Evolutionary conservation across 176 grass and related monocot species (phyloP), one percentile per base, ranked within the genome.

Genomic region (Paspalum notatum): DNA sequence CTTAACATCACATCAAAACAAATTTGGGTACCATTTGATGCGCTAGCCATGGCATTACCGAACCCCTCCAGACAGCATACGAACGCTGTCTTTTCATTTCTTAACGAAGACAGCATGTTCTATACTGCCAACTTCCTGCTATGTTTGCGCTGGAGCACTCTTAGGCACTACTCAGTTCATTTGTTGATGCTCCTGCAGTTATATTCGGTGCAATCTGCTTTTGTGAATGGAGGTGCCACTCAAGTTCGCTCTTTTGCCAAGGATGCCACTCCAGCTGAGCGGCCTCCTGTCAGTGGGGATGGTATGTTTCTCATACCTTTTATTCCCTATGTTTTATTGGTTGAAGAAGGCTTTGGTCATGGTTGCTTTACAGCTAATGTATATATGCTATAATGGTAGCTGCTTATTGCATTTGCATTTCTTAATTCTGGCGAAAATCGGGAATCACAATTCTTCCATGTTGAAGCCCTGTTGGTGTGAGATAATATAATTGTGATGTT

Each of bases 211-310:
- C 97, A 96, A 74, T 65, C 84, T 26, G 82, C 92, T 78, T 82
- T 92, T 56, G 68, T 74, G 26, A 85, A 92, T 71, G 92, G 84
- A 66, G 77, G 77, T 89, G 71, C 25, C 39, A 54, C 62, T 57
- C 85, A 90, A 52, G 68, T 85, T 81, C 89, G 97, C 69, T 81
- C 41, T 8, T 99, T 83, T 82, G 90, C 87, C 15, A 97, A 91
- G 48, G 85, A 87, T 21, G 71, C 92, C 55, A 69, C 92, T 85
- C 77, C 84, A 67, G 42, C 73, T 75, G 68, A 91, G 26, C 82
- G 78, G 13, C 64, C 87, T 77, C 74, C 90, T 68, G 84, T 91
- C 27, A 93, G 49, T 8, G 96, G 96, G 60, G 97, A 99, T 85
- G 89, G 97, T 99, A 93, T 17, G 66, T 13, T 59, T 32, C 64